Evolutionary conservation across 768 basidiomycete genomes (phyloP).

Genomic region (Phanerochaete carnosa): DNA sequence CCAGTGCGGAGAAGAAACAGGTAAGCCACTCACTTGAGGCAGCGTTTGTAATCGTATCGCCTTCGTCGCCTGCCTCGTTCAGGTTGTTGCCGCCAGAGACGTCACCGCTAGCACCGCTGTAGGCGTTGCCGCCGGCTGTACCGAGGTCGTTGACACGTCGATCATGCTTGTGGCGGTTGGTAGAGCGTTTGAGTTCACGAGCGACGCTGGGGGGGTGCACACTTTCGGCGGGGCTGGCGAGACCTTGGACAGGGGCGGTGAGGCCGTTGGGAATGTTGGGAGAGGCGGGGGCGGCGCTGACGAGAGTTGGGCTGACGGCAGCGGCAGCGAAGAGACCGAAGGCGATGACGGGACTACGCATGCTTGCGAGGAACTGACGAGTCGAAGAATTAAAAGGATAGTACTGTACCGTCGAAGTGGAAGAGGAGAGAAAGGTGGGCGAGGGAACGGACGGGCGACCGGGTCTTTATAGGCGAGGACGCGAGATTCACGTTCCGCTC

Average conservation of each 20-base stretch:
- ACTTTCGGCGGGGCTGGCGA: not conserved
- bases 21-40: slow-evolving; percentile 6
- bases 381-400: slow-evolving; percentile 7
- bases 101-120: slow-evolving; percentile 10
- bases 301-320: slow-evolving; percentile 22
- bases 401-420: slow-evolving; percentile 12
- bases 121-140: slow-evolving; percentile 12
- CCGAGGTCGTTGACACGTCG: slow-evolving; percentile 6
- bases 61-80: slow-evolving; percentile 8
- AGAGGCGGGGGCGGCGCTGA: slow-evolving; percentile 20
- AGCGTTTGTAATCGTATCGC: slow-evolving; percentile 10
- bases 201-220: not conserved
- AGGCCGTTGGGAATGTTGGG: slow-evolving; percentile 8
- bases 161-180: slow-evolving; percentile 3
- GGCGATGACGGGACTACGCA: slow-evolving; percentile 28
- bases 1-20: not conserved
- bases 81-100: slow-evolving; percentile 7
- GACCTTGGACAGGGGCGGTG: slow-evolving; percentile 9
- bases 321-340: slow-evolving; percentile 25
- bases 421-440: slow-evolving; percentile 8
- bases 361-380: slow-evolving; percentile 10
- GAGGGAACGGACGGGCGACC: not conserved
- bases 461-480: slow-evolving; percentile 9
- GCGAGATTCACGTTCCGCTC: slow-evolving; percentile 20
- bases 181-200: not conserved